phyloP scores from a whole-genome alignment of 805 yeast genomes.

The Millerago galiae region DNA sequence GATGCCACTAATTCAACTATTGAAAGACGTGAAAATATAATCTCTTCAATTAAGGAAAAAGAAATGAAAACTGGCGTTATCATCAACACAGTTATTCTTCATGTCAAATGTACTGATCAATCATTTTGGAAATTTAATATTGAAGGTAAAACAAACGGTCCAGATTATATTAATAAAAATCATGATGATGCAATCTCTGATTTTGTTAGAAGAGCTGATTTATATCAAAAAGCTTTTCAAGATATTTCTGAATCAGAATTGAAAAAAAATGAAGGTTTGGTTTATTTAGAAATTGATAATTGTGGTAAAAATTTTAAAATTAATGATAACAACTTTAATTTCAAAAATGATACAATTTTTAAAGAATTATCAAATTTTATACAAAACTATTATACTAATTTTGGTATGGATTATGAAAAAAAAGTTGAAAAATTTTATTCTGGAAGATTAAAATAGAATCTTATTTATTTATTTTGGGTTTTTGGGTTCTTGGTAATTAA shows the following conservation, averaged over 20 bases:
- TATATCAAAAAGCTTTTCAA: slow-evolving; percentile 40
- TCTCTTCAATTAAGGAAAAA: slow-evolving; percentile 17
- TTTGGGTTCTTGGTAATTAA: not conserved
- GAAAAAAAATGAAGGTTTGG: slow-evolving; percentile 10
- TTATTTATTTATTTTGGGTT: not conserved
- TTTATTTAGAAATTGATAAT: slow-evolving; percentile 17
- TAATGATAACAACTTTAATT: slow-evolving; percentile 18
- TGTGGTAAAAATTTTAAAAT: slow-evolving; percentile 19
- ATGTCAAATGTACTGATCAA: slow-evolving; percentile 51
- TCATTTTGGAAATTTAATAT: slow-evolving; percentile 53
- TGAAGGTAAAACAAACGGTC: slow-evolving; percentile 55
- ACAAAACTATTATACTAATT: slow-evolving; percentile 26
- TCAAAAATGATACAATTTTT: slow-evolving; percentile 13
- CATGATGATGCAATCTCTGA: slow-evolving; percentile 50
- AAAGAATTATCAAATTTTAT: slow-evolving; percentile 26
- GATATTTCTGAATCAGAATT: slow-evolving; percentile 30
- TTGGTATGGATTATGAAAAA: slow-evolving; percentile 27
- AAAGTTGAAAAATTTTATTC: slow-evolving; percentile 23
- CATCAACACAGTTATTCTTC: slow-evolving; percentile 47
- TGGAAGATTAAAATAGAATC: not conserved
- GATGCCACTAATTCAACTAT: slow-evolving; percentile 55
- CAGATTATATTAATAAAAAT: slow-evolving; percentile 50
- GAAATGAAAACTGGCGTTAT: slow-evolving; percentile 22
- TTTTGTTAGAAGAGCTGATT: slow-evolving; percentile 49
- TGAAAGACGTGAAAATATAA: slow-evolving; percentile 28